Conservation (phyloP, 306 rosid species). For the Albizia julibrissin region DNA sequence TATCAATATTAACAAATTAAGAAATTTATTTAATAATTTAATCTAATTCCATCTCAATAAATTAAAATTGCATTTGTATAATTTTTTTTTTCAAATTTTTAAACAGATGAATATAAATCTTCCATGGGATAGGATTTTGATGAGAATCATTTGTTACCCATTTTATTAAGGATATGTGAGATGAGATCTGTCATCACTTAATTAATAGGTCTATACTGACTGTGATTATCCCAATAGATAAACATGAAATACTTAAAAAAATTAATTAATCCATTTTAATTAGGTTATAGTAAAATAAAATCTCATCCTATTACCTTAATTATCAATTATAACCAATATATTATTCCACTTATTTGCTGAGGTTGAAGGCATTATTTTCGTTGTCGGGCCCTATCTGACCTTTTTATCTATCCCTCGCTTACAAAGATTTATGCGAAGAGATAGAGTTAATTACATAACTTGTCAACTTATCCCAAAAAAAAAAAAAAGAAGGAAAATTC, state of each 20-base stretch:
- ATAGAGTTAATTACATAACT: no score
- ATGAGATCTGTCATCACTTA: background rate
- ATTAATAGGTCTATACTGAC: background rate
- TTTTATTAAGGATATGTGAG: no score
- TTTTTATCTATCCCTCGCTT: no score
- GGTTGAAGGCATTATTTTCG: no score
- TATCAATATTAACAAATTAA: background rate
- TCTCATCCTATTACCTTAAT: background rate
- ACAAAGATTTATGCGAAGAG: no score
- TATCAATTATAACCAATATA: background rate
- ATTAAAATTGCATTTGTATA: background rate
- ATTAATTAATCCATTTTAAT: background rate
- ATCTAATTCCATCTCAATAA: background rate
- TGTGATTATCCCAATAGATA: background rate
- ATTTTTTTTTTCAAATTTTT: background rate
- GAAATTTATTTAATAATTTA: background rate
- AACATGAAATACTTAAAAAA: background rate
- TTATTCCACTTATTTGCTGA: no score
- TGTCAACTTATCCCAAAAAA: no score
- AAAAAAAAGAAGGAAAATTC: no score
- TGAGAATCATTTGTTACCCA: no score
- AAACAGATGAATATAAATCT: background rate
- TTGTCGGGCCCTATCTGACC: no score
- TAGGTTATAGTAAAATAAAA: background rate
- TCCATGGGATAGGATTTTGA: no score